Conservation (phyloP, 495 filamentous ascomycete genomes). For the Parathielavia hyrcaniae region DNA sequence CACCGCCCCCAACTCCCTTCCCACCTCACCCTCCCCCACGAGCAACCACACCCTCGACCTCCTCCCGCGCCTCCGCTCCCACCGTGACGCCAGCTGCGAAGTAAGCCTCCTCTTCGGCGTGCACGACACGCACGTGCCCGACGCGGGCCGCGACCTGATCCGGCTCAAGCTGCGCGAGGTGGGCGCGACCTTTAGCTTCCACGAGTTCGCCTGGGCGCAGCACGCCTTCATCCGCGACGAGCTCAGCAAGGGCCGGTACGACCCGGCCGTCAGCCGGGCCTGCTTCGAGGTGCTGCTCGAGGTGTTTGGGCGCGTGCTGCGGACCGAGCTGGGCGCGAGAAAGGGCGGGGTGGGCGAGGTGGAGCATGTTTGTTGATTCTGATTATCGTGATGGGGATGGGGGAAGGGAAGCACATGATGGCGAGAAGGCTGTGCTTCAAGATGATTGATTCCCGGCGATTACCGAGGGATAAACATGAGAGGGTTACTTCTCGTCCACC, state of each 20-base stretch:
- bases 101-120: conserved; percentile 88
- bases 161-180: conserved; percentile 72
- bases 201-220: conserved; percentile 87
- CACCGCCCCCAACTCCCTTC: conserved; percentile 29
- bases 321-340: conserved; percentile 62
- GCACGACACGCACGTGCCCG: conserved; percentile 83
- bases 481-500: not conserved
- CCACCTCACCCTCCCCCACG: conserved; percentile 25
- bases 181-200: conserved; percentile 70
- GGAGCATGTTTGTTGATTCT: conserved; percentile 29
- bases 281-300: conserved; percentile 90
- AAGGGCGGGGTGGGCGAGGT: conserved; percentile 31
- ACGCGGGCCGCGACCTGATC: conserved; percentile 79
- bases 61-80: conserved; percentile 50
- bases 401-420: no score
- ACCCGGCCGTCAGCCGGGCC: conserved; percentile 77
- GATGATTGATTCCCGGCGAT: no score
- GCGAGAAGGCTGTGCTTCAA: no score
- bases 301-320: conserved; percentile 72
- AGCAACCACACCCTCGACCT: conserved; percentile 42
- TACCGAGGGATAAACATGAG: not conserved
- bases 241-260: conserved; percentile 85
- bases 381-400: no score
- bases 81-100: conserved; percentile 48
- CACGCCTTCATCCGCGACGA: conserved; percentile 98